These are phyloP conservation scores for Trametes polyzona DNA, from an alignment of 1,284 basidiomycete genomes.

Conservation along the genomic window DNA sequence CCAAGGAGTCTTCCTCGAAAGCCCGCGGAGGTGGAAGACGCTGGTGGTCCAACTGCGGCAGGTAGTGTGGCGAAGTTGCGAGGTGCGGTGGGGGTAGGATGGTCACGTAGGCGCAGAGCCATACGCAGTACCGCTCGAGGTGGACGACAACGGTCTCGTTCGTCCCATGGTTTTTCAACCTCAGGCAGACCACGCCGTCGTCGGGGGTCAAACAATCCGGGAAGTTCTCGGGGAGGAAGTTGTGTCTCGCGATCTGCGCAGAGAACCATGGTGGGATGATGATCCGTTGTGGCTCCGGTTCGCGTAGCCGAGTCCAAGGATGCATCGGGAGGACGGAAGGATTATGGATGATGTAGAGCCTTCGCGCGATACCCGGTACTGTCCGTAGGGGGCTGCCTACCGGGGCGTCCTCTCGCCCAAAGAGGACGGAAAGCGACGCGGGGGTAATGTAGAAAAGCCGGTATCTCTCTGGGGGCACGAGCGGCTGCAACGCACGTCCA, in stretches of 20 bases:
- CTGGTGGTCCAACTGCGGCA: neutral
- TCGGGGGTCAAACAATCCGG: neutral
- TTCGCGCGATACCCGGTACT: neutral
- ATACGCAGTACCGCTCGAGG: neutral
- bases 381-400: too few species aligned
- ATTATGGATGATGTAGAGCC: neutral
- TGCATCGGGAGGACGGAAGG: neutral
- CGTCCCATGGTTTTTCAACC: neutral
- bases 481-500: neutral
- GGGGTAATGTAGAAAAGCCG: neutral
- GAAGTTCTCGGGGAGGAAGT: neutral
- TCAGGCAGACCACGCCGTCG: neutral
- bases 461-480: neutral
- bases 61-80: neutral
- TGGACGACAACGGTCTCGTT: neutral
- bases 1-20: neutral
- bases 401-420: neutral
- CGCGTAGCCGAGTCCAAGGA: neutral
- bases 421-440: neutral
- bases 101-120: neutral
- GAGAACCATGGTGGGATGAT: neutral
- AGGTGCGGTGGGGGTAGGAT: neutral
- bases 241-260: neutral
- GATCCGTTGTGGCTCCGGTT: neutral
- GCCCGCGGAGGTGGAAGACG: neutral